phyloP scores from a whole-genome alignment of 164 flowering plant species.

The Chimonanthus salicifolius region DNA sequence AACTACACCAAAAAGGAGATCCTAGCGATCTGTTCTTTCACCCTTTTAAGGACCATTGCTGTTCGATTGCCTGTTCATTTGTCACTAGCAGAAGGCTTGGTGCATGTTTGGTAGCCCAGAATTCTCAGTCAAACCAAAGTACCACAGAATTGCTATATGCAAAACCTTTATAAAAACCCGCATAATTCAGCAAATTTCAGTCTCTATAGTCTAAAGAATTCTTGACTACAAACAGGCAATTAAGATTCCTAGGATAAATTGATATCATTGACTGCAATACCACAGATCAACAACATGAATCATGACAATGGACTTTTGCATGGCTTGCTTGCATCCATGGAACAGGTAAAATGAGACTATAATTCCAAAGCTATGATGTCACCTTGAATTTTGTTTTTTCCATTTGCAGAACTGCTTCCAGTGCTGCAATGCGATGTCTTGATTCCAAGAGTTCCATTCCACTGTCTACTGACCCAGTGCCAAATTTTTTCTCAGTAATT shows the following conservation, averaged over 20 bases:
- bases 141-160: too few relatives aligned
- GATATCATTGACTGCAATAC: not conserved
- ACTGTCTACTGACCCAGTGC: conserved; percentile 15
- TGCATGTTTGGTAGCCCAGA: too few relatives aligned
- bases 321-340: not conserved
- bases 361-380: conserved; percentile 7
- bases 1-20: not conserved
- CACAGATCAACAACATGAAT: not conserved
- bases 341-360: not conserved
- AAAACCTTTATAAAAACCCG: too few relatives aligned
- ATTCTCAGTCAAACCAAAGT: too few relatives aligned
- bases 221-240: too few relatives aligned
- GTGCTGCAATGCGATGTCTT: conserved; percentile 44
- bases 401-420: conserved; percentile 59
- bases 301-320: not conserved
- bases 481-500: conserved; percentile 43
- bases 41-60: not conserved
- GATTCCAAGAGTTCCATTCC: conserved; percentile 38
- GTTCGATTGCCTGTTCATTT: not conserved
- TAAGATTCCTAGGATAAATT: too few relatives aligned
- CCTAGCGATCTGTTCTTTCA: not conserved
- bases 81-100: too few relatives aligned
- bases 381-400: conserved; percentile 92
- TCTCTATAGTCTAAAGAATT: too few relatives aligned
- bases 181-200: not conserved